Evolutionary conservation across 2,329 filamentous ascomycete genomes (phyloP), one percentile per base, ranked within the genome.

Genomic region (Ophiostoma australiae): DNA sequence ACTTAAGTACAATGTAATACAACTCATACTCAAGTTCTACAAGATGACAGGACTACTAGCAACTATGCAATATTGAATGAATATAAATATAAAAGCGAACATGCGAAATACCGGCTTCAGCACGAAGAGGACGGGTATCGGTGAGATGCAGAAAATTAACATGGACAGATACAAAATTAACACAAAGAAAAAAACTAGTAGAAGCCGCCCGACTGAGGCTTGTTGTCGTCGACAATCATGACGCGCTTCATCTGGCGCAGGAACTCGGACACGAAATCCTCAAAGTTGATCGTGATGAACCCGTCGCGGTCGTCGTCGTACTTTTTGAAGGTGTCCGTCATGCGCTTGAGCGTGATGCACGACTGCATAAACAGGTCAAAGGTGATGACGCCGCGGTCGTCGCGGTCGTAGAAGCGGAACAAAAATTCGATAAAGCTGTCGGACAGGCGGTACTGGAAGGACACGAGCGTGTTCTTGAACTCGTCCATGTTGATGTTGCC

Each of bases 241-340:
- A 74, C 71, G 55, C 68, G 71, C 80, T 84, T 86, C 72, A 89
- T 79, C 80, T 89, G 87, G 78, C 86, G 86, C 74, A 89, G 75
- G 74, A 89, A 88, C 81, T 89, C 90, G 52, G 88, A 89, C 77
- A 93, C 81, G 79, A 93, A 93, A 76, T 93, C 90, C 81, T 93
- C 91, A 76, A 94, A 94, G 78, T 90, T 92, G 70, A 94, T 81
- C 4, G 90, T 94, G 76, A 94, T 92, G 79, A 94, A 98, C 1
- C 95, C 95, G 81, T 98, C 95, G 61, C 95, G 88, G 80, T 99
- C 95, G 77, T 97, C 92, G 76, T 99, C 95, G 80, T 98, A 99
- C 81, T 94, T 94, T 85, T 99, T 99, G 80, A 99, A 99, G 37
- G 97, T 93, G 80, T 99, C 95, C 72, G 95, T 99, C 94, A 99